Base-by-base conservation (phyloP, 108 stramenopile species). In the Licmophora abbreviata region DNA sequence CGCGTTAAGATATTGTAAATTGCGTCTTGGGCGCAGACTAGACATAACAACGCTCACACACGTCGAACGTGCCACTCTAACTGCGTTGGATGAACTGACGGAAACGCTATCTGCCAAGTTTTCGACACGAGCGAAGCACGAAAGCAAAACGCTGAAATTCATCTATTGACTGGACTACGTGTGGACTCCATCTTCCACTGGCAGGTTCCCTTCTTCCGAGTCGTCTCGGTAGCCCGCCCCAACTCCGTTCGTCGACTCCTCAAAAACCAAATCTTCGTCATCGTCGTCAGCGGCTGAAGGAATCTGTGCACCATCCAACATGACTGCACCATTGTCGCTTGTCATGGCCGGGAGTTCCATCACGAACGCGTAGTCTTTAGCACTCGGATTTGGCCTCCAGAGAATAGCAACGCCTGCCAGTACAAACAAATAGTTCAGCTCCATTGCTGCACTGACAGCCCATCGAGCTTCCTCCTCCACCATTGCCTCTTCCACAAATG, bases 291-390 rank as follows among this genome's bases (percentile, higher is more conserved):
- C 68, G 12, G 71, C 66, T 23, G 71, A 64, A 29, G 69, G 64
- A 10, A 50, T 61, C 3, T 29, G 55, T 29, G 59, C 43, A 21
- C 61, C 34, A 28, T 61, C 60, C 29, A 63, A 33, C 12, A 64
- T 67, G 29, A 60, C 62, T 17, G 75, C 83, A 42, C 75, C 83
- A 22, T 65, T 65, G 38, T 61, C 65, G 2, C 69, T 81, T 3
- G 22, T 24, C 1, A 1, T 26, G 10, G 78, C 42, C 4, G 84
- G 66, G 2, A 92, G 69, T 56, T 92, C 83, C 89, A 92, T 92
- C 22, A 87, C 89, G 59, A 71, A 92, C 3, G 89, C 89, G 51
- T 79, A 87, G 37, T 88, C 81, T 48, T 85, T 85, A 0, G 90
- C 90, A 48, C 66, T 83, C 11, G 76, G 59, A 41, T 79, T 79